Evolutionary conservation across 2,329 filamentous ascomycete genomes (phyloP), one percentile per base, ranked within the genome.

Genomic region (Zymoseptoria brevis): DNA sequence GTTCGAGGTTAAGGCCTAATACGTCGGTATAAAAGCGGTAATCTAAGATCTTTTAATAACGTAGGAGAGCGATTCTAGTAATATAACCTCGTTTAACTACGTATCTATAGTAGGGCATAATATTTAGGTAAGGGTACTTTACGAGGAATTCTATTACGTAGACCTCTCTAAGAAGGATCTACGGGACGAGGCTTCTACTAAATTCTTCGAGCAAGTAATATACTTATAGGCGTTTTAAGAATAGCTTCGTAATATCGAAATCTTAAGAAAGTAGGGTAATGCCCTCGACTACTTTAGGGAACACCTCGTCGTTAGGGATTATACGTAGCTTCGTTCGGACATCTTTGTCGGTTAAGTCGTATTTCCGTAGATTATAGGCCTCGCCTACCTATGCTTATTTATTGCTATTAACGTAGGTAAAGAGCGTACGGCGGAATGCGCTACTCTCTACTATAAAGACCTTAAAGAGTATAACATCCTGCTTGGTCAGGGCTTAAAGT

Each of bases 101-200:
- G 53, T 64, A 69, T 45, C 66, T 66, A 56, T 68, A 60, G 57
- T 65, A 67, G 51, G 45, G 59, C 56, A 68, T 57, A 51, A 69
- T 57, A 55, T 67, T 69, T 51, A 59, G 63, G 60, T 69, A 63
- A 11, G 53, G 65, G 41, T 67, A 60, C 56, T 59, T 56, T 21
- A 58, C 52, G 13, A 68, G 55, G 45, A 65, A 52, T 41, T 67
- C 62, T 49, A 67, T 57, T 2, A 63, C 53, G 61, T 65, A 51
- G 9, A 62, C 64, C 61, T 68, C 66, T 53, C 64, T 63, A 13
- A 66, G 41, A 55, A 66, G 59, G 24, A 68, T 59, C 56, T 60
- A 58, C 0, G 66, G 61, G 52, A 68, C 21, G 50, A 64, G 58
- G 16, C 60, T 64, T 11, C 45, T 29, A 21, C 60, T 60, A 22